phyloP scores from a whole-genome alignment of 2,329 filamentous ascomycete genomes.

The Colletotrichum viniferum region DNA sequence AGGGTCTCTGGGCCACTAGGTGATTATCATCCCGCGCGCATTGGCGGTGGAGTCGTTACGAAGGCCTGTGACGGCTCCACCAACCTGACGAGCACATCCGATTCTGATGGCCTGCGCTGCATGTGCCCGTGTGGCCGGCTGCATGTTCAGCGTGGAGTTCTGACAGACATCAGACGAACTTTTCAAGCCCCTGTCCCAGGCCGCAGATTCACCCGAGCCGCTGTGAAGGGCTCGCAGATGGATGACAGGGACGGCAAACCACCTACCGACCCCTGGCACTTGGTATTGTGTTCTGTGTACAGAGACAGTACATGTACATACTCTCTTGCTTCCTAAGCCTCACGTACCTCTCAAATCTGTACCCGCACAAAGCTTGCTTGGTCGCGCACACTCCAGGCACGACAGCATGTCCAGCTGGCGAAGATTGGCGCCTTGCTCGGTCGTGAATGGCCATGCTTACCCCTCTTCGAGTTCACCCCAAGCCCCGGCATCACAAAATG shows the following conservation, averaged over 20 bases:
- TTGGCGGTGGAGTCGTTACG: constrained; percentile 19
- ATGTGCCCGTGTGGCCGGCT: neutral
- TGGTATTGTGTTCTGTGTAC: neutral
- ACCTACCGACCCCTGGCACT: neutral
- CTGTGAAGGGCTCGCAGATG: neutral
- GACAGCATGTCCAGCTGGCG: neutral
- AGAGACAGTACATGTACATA: neutral
- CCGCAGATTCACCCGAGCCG: constrained; percentile 8
- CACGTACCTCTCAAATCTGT: neutral
- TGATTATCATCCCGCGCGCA: constrained; percentile 20
- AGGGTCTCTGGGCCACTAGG: neutral
- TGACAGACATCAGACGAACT: constrained; percentile 19
- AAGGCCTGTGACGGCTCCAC: constrained; percentile 15
- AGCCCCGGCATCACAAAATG: constrained; percentile 15
- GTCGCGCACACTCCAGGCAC: neutral
- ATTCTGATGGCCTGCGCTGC: neutral
- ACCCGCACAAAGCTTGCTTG: neutral
- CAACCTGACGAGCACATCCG: constrained; percentile 20
- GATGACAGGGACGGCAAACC: neutral
- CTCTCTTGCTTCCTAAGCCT: neutral
- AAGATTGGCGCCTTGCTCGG: constrained; percentile 7
- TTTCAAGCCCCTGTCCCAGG: neutral
- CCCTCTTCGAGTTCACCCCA: constrained; percentile 3
- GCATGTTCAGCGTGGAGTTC: neutral
- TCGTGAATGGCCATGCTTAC: neutral